A percentile compares a stretch with the other conserved stretches of the same genome.
phyloP scores from a whole-genome alignment of 305 asterid genomes.

The Solanum hybrid region DNA sequence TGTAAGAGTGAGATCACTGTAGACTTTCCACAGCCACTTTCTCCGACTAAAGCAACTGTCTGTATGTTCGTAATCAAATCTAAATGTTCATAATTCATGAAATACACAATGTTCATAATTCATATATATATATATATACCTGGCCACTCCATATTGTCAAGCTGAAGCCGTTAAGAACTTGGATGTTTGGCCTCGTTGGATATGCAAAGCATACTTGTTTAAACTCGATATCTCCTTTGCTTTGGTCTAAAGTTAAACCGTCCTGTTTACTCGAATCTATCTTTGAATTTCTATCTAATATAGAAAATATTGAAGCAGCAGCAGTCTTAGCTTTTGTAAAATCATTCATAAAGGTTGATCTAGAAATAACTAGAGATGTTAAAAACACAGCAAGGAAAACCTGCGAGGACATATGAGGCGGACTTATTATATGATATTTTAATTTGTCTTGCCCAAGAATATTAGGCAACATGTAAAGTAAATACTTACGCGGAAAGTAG shows the following conservation, averaged over 20 bases:
- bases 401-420: conserved; percentile 15
- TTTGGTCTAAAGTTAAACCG: conserved; percentile 33
- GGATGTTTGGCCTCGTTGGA: conserved; percentile 52
- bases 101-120: not conserved
- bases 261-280: conserved; percentile 54
- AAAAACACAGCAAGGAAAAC: conserved; percentile 53
- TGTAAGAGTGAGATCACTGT: conserved; percentile 47
- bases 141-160: conserved; percentile 48
- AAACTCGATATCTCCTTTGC: conserved; percentile 51
- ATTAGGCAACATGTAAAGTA: not conserved
- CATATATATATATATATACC: conserved; percentile 12
- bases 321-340: conserved; percentile 55
- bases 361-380: conserved; percentile 49
- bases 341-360: conserved; percentile 62
- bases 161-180: conserved; percentile 43
- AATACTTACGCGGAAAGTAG: not conserved
- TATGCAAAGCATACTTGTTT: conserved; percentile 48
- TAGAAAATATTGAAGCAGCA: conserved; percentile 42
- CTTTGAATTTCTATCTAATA: conserved; percentile 45
- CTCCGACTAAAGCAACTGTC: conserved; percentile 69
- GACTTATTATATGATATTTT: not conserved
- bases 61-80: not conserved
- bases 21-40: conserved; percentile 76
- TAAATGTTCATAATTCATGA: not conserved
- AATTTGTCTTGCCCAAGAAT: too few relatives aligned